Evolutionary conservation across 176 grass and related monocot species (phyloP).

Genomic region (Triticum monococcum): DNA sequence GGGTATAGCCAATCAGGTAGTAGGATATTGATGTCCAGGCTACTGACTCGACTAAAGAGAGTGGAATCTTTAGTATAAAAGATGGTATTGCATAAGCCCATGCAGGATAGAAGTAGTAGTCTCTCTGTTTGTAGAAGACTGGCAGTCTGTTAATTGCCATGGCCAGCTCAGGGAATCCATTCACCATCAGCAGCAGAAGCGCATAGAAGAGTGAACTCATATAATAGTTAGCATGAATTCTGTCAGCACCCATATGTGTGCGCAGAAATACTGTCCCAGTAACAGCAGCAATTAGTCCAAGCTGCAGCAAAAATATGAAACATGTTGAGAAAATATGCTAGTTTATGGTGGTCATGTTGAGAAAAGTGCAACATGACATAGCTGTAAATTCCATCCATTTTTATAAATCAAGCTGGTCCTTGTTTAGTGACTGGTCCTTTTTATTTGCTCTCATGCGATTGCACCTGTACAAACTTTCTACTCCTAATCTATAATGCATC

Average conservation of each 20-base stretch:
- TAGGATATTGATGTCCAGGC: conserved; percentile 82
- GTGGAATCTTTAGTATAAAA: conserved; percentile 64
- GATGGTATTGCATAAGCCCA: conserved; percentile 86
- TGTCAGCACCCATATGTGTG: conserved; percentile 54
- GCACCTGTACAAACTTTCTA: too few relatives aligned
- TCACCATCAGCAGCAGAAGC: conserved; percentile 59
- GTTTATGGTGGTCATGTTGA: neutral
- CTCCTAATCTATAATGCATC: too few relatives aligned
- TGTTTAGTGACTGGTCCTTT: too few relatives aligned
- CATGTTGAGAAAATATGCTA: neutral
- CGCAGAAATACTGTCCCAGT: conserved; percentile 67
- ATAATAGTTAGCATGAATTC: conserved; percentile 59
- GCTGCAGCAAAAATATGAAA: conserved; percentile 33
- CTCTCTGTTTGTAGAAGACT: conserved; percentile 80
- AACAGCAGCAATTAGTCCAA: conserved; percentile 51
- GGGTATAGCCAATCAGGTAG: conserved; percentile 79
- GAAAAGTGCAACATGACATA: neutral
- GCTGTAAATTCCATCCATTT: neutral
- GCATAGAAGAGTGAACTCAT: conserved; percentile 82
- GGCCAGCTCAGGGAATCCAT: conserved; percentile 71
- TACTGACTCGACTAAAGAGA: conserved; percentile 67
- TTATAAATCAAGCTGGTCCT: neutral
- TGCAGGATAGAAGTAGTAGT: conserved; percentile 76
- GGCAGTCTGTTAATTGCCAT: conserved; percentile 68
- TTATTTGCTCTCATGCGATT: too few relatives aligned